Conservation (phyloP, 1,284 basidiomycete genomes). For the Apiotrichum veenhuisii region DNA sequence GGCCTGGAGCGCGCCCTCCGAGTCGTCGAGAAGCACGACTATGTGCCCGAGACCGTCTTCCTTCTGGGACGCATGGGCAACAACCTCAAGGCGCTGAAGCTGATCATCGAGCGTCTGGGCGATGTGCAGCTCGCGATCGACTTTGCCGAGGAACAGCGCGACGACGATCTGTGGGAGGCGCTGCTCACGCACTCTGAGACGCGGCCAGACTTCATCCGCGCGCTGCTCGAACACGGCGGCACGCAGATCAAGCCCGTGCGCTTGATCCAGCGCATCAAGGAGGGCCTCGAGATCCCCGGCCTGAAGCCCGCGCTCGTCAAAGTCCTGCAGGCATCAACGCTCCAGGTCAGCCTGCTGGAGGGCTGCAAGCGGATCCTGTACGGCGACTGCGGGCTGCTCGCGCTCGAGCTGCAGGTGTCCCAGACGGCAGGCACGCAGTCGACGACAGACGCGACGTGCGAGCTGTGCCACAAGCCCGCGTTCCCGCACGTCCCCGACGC, state of each 20-base stretch:
- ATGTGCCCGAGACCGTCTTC: conserved; percentile 96
- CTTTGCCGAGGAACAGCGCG: conserved; percentile 95
- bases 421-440: conserved; percentile 75
- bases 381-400: conserved; percentile 73
- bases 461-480: conserved; percentile 61
- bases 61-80: conserved; percentile 95
- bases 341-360: conserved; percentile 79
- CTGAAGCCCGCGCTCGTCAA: conserved; percentile 92
- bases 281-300: conserved; percentile 92
- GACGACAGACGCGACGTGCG: conserved; percentile 61
- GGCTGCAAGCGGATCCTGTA: conserved; percentile 83
- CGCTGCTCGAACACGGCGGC: conserved; percentile 90
- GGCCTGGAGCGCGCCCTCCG: conserved; percentile 82
- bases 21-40: conserved; percentile 76
- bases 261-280: conserved; percentile 87
- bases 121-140: conserved; percentile 95
- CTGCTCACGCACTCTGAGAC: conserved; percentile 91
- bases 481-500: conserved; percentile 52
- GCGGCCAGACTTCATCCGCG: conserved; percentile 93
- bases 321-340: conserved; percentile 91
- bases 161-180: conserved; percentile 98
- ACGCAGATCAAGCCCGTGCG: conserved; percentile 94
- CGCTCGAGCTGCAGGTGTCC: conserved; percentile 62
- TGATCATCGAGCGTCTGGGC: conserved; percentile 92
- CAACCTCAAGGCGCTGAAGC: conserved; percentile 85